Conservation (phyloP, 148 eudicot species). For the Amaranthus palmeri region DNA sequence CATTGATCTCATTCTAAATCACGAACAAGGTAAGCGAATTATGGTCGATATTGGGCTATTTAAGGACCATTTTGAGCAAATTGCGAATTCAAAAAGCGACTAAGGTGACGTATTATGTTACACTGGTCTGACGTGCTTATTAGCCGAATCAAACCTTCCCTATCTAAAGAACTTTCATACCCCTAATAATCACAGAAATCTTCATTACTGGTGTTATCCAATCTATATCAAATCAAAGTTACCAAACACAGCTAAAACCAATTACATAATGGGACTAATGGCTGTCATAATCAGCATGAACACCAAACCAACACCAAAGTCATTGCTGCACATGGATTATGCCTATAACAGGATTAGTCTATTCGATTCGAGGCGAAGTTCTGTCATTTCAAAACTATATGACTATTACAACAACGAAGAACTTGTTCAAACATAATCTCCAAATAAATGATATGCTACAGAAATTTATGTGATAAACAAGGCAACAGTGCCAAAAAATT, state of each 20-base stretch:
- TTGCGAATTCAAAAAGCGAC: too few relatives aligned
- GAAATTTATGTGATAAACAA: neutral
- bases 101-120: too few relatives aligned
- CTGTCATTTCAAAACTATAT: constrained; percentile 9
- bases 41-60: too few relatives aligned
- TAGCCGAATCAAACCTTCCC: neutral
- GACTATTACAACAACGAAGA: neutral
- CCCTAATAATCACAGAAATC: neutral
- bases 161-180: neutral
- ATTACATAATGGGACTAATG: neutral
- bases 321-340: constrained; percentile 10
- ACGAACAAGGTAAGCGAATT: too few relatives aligned
- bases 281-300: constrained; percentile 15
- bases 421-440: constrained; percentile 11
- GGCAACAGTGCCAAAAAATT: neutral
- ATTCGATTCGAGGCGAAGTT: neutral
- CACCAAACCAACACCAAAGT: neutral
- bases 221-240: neutral
- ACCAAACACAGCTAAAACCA: neutral
- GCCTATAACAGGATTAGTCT: neutral
- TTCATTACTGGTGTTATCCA: neutral
- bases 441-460: constrained; percentile 16
- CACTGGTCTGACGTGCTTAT: neutral
- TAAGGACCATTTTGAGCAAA: too few relatives aligned
- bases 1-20: too few relatives aligned